Percentiles rank a stretch among this genome's conserved stretches.
phyloP scores from a whole-genome alignment of 2,329 filamentous ascomycete species.

The Dactylellina haptotyla region DNA sequence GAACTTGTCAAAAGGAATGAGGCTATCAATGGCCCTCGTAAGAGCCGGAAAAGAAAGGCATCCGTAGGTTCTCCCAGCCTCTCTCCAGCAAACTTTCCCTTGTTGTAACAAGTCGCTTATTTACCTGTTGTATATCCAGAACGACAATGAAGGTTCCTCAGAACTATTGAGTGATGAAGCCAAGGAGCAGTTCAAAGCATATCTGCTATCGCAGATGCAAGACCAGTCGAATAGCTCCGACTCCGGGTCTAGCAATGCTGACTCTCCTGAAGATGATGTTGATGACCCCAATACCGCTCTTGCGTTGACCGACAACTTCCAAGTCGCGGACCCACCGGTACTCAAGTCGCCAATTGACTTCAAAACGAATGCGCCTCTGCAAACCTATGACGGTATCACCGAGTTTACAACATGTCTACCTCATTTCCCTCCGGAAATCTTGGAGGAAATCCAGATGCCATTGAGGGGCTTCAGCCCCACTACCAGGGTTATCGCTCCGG shows the following conservation, averaged over 20 bases:
- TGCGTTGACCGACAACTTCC: slow-evolving; percentile 59
- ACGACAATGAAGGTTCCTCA: neutral
- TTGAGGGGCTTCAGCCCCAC: slow-evolving; percentile 51
- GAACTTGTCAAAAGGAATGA: slow-evolving; percentile 53
- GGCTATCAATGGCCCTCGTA: slow-evolving; percentile 44
- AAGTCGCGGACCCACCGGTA: slow-evolving; percentile 55
- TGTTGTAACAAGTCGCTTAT: slow-evolving; percentile 6
- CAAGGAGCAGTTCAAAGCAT: slow-evolving; percentile 49
- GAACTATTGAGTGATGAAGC: slow-evolving; percentile 43
- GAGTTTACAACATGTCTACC: slow-evolving; percentile 55
- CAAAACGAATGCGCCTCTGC: slow-evolving; percentile 28
- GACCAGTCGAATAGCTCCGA: slow-evolving; percentile 39
- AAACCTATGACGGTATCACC: slow-evolving; percentile 35
- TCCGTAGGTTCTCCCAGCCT: slow-evolving; percentile 26
- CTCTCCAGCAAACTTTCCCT: neutral
- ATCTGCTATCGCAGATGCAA: slow-evolving; percentile 51
- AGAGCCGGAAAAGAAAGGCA: slow-evolving; percentile 51
- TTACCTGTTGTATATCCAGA: neutral
- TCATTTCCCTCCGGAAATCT: slow-evolving; percentile 54
- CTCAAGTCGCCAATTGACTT: slow-evolving; percentile 48
- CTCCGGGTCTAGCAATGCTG: slow-evolving; percentile 38
- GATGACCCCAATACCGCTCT: slow-evolving; percentile 24
- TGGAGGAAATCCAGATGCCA: slow-evolving; percentile 55
- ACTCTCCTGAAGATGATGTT: slow-evolving; percentile 21
- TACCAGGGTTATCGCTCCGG: slow-evolving; percentile 55